Base-by-base conservation (phyloP, 2,329 filamentous ascomycete genomes). In the Colletotrichum viniferum region DNA sequence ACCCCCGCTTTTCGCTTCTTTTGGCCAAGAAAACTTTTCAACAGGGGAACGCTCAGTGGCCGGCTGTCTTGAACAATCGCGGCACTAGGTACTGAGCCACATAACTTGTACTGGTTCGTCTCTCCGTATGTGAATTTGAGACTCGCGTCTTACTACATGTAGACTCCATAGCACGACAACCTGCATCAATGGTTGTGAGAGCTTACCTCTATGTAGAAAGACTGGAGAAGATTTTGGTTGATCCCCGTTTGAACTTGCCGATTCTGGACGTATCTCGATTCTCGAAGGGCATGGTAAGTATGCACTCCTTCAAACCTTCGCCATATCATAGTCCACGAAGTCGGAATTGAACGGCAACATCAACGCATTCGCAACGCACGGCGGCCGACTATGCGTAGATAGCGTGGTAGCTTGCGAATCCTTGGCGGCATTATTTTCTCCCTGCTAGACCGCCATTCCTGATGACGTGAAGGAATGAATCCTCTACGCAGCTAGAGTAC, bases 191-290 rank as follows among this genome's bases (percentile, higher is more conserved):
- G 13, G n/a, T 0, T 4, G 18, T 7, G 6, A 21, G n/a, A 48
- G 0, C 43, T 48, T 13, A 7, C n/a, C 0, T 21, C 2, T 1
- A 48, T 48, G 18, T 4, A 2, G 38, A 18, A 48, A n/a, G 18
- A 6, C 18, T 21, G 4, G 1, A 48, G 38, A n/a, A n/a, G 18
- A n/a, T 7, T 48, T 48, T 12, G 0, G 38, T 21, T 48, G 38
- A 48, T 21, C n/a, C 6, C n/a, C n/a, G 10, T 48, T 13, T 10
- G 13, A 4, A 12, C 43, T 21, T 12, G 7, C 9, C 43, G 3
- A 18, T 48, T 7, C 18, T 4, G 10, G 21, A 12, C 9, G n/a
- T 21, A 1, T 48, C 10, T 5, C 4, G 38, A 2, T 1, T 48
- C 10, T 5, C 4, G 38, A 2, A n/a, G 18, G 38, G n/a, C 43